Base-by-base conservation (phyloP, 1,139 yeast genomes). In the Tardiomyces digboiensis region DNA sequence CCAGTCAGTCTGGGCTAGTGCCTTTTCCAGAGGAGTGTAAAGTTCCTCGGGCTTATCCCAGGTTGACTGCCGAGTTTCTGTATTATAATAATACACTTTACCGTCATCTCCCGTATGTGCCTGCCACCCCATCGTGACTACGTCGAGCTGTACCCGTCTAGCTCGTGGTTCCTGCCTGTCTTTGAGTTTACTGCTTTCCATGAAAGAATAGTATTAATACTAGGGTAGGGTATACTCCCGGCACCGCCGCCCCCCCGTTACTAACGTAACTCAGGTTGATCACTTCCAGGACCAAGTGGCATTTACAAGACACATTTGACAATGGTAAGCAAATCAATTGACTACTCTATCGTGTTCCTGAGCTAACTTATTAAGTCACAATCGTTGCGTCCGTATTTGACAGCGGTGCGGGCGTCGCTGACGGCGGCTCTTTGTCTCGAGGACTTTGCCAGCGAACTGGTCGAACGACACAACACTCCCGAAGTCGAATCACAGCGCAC, bases 381-480 rank as follows among this genome's bases (percentile, higher is more conserved):
- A 78, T 91, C 98, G 5, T 76, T 91, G 50, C 87, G 91, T 57
- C 98, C 98, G 50, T 91, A 91, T 60, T 75, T 91, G 48, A 82
- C 87, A 8, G 97, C 97, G 1, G 98, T 91, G 22, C 82, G 98
- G 63, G 78, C 85, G 48, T 88, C 98, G 22, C 75, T 91, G 56
- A 87, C 95, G 16, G 97, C 97, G 8, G 96, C 97, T n/a, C 74
- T 91, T 44, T 87, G 96, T 57, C 72, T 91, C 53, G 94, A 89
- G 60, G 91, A 89, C 68, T 93, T 93, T 64, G 84, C 97, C 20
- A 89, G 97, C 12, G 96, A 89, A 64, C 76, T 85, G 48, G 96
- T 85, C 14, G 99, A 91, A 68, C 82, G 99, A 66, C 98, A 91
- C 71, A 91, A 91, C 67, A 78, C 93, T 52, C 99, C 99, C 3